Base-by-base conservation (phyloP, 768 basidiomycete species). In the Leccinum incarnatum region DNA sequence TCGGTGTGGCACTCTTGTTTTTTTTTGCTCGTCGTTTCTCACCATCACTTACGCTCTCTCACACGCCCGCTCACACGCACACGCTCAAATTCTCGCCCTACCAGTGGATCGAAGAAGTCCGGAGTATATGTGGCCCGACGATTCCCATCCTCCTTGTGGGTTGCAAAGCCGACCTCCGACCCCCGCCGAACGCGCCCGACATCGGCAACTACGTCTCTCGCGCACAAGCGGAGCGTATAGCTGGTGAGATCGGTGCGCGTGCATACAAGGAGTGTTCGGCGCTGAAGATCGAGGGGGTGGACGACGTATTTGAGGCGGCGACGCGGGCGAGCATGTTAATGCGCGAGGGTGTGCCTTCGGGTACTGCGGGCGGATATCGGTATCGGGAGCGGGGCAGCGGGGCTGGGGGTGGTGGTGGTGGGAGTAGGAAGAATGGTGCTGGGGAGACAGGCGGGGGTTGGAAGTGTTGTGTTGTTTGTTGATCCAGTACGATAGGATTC, bases 101-200 rank as follows among this genome's bases (percentile, higher is more conserved):
- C 4, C 67, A 97, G 93, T 98, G 97, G 97, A 97, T 94, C 73
- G 94, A 96, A 74, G 97, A 98, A 78, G 97, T 98, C 12, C 87
- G 95, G 57, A 87, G 82, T n/a, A 95, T 98, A 69, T 98, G 97
- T 74, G 97, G 97, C 0, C 82, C 89, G 34, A 82, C 82, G 29
- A 91, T 98, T 62, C 97, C 97, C 29, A 93, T 99, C 54, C 81
- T 99, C 51, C 87, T 98, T 37, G 95, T 98, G 36, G 97, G 95
- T 3, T 96, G 93, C 80, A 98, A 99, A 75, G 88, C 86, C 56
- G 97, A 99, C 77, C 76, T 98, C 59, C 87, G 97, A 42, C 89
- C 88, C 48, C 76, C 81, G 8, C 70, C 75, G 53, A 67, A 74
- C 46, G 75, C 80, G 59, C 79, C 81, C 1, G 76, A 80, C 60